Conservation (phyloP, 768 basidiomycete genomes). For the Nidularia sp. region DNA sequence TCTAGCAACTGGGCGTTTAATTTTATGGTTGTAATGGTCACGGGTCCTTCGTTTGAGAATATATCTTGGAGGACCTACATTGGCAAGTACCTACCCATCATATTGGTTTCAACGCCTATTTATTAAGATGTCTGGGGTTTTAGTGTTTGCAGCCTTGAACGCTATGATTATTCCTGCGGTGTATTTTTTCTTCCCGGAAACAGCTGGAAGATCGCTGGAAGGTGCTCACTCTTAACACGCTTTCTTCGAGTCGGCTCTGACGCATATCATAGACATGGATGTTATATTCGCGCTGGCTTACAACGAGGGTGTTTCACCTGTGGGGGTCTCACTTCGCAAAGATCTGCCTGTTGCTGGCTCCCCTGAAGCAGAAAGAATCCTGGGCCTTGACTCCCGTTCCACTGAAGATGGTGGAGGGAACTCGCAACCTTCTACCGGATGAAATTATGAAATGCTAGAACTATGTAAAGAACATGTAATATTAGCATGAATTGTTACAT, state of each 20-base stretch:
- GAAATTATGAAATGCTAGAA: not conserved
- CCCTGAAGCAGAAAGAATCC: conserved; percentile 37
- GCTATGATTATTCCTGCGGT: conserved; percentile 53
- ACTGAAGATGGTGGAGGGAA: not conserved
- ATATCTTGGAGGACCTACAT: conserved; percentile 62
- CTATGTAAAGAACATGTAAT: not conserved
- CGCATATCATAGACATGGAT: conserved; percentile 32
- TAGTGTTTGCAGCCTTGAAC: conserved; percentile 53
- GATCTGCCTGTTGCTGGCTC: conserved; percentile 41
- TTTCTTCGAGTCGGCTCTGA: not conserved
- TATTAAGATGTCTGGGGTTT: not conserved
- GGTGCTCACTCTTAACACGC: conserved; percentile 15
- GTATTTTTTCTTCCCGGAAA: conserved; percentile 61
- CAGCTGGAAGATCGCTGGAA: conserved; percentile 54
- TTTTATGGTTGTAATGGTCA: conserved; percentile 59
- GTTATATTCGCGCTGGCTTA: conserved; percentile 42
- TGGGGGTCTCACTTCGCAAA: conserved; percentile 37
- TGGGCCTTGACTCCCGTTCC: conserved; percentile 13
- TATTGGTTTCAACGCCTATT: not conserved
- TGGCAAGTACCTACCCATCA: conserved; percentile 16
- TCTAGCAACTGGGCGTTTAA: conserved; percentile 53
- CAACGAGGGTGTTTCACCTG: conserved; percentile 38
- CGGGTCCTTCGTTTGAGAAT: conserved; percentile 53
- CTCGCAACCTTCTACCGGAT: too few species aligned
- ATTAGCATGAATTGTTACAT: too few species aligned